These are phyloP conservation scores for Echium plantagineum DNA, from an alignment of 257 asterid species.

Conservation along the genomic window DNA sequence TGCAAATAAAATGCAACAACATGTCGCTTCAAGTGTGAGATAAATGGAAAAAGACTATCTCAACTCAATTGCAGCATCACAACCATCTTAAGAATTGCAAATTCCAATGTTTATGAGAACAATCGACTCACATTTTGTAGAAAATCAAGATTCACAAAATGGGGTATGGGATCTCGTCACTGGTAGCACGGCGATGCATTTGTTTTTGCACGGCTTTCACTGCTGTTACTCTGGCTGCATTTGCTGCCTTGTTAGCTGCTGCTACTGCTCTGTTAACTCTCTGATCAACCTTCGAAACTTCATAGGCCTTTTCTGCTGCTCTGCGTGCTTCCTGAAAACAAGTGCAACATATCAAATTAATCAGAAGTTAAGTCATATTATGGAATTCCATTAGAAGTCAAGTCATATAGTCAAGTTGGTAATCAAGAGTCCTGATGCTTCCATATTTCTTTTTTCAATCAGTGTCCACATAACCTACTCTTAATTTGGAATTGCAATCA, in stretches of 20 bases:
- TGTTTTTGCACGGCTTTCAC: conserved; percentile 37
- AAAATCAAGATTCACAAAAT: conserved; percentile 8
- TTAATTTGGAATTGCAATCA: no score
- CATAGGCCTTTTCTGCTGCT: conserved; percentile 71
- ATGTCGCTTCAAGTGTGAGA: no score
- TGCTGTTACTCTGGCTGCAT: background rate
- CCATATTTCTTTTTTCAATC: no score
- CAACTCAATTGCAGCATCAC: no score
- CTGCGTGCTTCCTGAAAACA: conserved; percentile 60
- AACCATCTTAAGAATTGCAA: conserved; percentile 2
- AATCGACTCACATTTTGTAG: background rate
- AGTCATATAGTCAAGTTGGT: no score
- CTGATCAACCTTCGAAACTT: conserved; percentile 75
- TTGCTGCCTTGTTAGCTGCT: conserved; percentile 70
- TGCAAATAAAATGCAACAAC: no score
- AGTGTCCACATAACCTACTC: no score
- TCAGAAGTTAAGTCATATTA: no score
- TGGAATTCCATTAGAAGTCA: no score
- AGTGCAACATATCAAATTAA: background rate
- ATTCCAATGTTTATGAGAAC: conserved; percentile 6
- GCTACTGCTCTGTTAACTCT: conserved; percentile 71
- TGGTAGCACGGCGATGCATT: conserved; percentile 40
- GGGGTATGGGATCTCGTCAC: conserved; percentile 25
- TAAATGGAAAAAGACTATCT: no score
- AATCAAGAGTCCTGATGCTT: no score